Evolutionary conservation across 768 basidiomycete species (phyloP).

Genomic region (Auricularia sp.): DNA sequence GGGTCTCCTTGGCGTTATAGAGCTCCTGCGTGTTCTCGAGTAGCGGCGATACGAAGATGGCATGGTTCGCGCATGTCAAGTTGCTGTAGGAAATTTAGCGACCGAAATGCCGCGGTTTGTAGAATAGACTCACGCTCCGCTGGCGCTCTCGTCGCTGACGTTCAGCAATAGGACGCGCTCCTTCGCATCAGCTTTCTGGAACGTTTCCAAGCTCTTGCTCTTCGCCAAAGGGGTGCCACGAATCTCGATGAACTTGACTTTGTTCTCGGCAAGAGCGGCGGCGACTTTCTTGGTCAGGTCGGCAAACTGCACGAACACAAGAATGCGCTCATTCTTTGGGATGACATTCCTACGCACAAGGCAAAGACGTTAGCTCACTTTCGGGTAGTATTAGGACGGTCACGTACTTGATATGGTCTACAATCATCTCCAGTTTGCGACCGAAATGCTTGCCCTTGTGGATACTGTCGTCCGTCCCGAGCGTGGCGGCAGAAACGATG

Average conservation of each 20-base stretch:
- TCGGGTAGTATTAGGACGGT: conserved; percentile 11
- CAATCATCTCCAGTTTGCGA: conserved; percentile 69
- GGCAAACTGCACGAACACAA: conserved; percentile 94
- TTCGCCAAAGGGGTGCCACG: conserved; percentile 65
- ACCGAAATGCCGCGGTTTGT: not conserved
- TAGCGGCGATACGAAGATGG: conserved; percentile 88
- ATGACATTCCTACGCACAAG: conserved; percentile 45
- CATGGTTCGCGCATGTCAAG: conserved; percentile 87
- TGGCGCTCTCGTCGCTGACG: conserved; percentile 93
- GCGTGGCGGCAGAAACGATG: conserved; percentile 67
- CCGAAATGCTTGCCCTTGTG: conserved; percentile 70
- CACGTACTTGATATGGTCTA: conserved; percentile 63
- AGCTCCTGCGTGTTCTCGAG: conserved; percentile 74
- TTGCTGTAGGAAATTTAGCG: conserved; percentile 32
- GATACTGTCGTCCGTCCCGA: conserved; percentile 70
- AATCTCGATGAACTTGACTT: conserved; percentile 72
- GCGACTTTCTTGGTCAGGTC: conserved; percentile 88
- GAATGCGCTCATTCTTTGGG: conserved; percentile 67
- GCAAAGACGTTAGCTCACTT: not conserved
- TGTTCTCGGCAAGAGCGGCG: conserved; percentile 64
- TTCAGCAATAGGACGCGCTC: conserved; percentile 72
- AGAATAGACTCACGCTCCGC: conserved; percentile 42
- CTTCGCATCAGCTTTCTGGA: conserved; percentile 72
- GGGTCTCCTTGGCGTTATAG: conserved; percentile 74
- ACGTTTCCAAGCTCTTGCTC: conserved; percentile 75